These are phyloP conservation scores for Dryas drummondii DNA, from an alignment of 306 rosid species.

Conservation along the genomic window DNA sequence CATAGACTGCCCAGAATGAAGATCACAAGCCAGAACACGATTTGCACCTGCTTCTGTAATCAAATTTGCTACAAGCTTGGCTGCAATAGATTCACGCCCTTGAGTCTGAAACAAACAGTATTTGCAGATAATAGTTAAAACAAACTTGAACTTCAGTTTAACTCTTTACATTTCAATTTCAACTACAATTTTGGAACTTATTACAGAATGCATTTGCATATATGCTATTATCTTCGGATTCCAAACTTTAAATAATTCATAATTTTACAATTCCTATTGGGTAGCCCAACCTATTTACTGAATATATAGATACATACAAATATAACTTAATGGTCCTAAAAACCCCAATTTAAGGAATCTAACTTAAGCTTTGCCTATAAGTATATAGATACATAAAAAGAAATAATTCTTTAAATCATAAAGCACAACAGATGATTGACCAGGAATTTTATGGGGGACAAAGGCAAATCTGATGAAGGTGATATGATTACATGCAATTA, in stretches of 20 bases:
- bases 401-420: neutral
- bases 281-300: neutral
- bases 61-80: conserved; percentile 97
- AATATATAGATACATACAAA: no score
- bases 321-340: neutral
- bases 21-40: conserved; percentile 99
- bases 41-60: conserved; percentile 99
- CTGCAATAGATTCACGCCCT: conserved; percentile 99
- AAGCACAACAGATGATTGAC: neutral
- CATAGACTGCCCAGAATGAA: conserved; percentile 98
- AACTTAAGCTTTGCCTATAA: neutral
- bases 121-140: conserved; percentile 17
- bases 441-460: neutral
- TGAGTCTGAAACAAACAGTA: conserved; percentile 60
- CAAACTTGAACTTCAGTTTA: conserved; percentile 7
- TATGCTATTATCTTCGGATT: neutral
- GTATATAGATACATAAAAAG: neutral
- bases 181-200: conserved; percentile 13
- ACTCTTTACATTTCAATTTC: neutral
- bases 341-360: neutral
- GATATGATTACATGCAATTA: neutral
- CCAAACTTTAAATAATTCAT: neutral
- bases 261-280: neutral
- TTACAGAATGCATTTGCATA: conserved; percentile 16
- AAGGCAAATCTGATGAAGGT: neutral